Conservation (phyloP, 352 stramenopile species). For the Pythium brassicae region DNA sequence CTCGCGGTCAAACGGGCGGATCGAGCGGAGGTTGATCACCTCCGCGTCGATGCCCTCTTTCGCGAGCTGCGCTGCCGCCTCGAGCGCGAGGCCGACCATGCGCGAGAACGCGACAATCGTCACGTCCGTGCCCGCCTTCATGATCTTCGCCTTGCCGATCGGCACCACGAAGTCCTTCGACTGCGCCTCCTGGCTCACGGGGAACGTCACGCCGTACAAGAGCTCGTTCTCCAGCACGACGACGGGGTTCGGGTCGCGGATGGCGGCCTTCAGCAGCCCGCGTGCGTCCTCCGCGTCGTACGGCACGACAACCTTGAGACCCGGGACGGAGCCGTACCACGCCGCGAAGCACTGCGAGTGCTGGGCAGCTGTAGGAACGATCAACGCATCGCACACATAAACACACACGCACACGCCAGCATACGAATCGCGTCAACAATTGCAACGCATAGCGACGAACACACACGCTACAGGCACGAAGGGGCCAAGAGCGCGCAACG, state of each 20-base stretch:
- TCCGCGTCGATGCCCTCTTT: conserved; percentile 95
- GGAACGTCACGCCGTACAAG: conserved; percentile 97
- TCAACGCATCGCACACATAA: background rate
- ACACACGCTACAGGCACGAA: conserved; percentile 3
- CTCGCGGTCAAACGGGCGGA: conserved; percentile 96
- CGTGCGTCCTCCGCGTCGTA: conserved; percentile 98
- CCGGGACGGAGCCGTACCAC: conserved; percentile 97
- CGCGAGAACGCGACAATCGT: conserved; percentile 98
- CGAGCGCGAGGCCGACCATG: conserved; percentile 94
- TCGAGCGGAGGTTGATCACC: conserved; percentile 93
- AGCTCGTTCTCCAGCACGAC: conserved; percentile 99
- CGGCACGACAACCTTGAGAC: conserved; percentile 97
- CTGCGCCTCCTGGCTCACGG: conserved; percentile 97
- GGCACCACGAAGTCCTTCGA: conserved; percentile 96
- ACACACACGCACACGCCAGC: background rate
- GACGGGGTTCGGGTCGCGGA: conserved; percentile 99
- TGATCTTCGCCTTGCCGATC: conserved; percentile 99
- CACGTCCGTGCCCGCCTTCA: conserved; percentile 95
- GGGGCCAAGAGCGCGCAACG: conserved; percentile 13
- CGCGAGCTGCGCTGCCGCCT: conserved; percentile 92
- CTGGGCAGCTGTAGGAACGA: conserved; percentile 80
- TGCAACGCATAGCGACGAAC: background rate
- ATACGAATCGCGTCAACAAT: background rate
- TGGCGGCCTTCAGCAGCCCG: conserved; percentile 98
- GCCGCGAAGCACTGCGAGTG: conserved; percentile 99